Base-by-base conservation (phyloP, 257 asterid species). In the Pogostemon cablin region DNA sequence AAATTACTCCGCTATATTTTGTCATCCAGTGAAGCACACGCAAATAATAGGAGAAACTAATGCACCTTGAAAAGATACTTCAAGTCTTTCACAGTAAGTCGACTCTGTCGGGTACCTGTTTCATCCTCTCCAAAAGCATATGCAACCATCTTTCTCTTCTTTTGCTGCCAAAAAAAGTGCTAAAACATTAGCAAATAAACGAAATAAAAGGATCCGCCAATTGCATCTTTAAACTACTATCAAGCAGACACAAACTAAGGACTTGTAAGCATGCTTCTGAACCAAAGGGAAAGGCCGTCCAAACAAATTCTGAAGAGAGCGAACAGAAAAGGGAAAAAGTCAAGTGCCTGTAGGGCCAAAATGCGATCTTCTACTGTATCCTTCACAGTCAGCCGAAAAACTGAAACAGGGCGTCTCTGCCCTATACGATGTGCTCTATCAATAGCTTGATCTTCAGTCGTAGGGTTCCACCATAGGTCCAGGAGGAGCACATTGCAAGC, bases 401-500 rank as follows among this genome's bases (percentile, higher is more conserved):
- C 99, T 42, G 91, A 85, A 72, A 93, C 99, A 0, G 99, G 96
- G 8, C 99, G 96, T 11, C 80, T 87, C 86, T 93, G 99, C 40
- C 99, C 98, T 47, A 93, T 93, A 68, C 99, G 90, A 81, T 93
- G 99, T 9, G 99, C 99, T 73, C 99, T 75, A 73, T 93, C 99
- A 42, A 93, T 89, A 48, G 99, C 98, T 85, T 93, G 99, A 85
- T 93, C 99, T 82, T 93, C 99, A 41, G 99, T 93, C 1, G 98
- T 91, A 39, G 99, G 99, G 78, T 93, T 93, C 99, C 99, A 93
- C 99, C 99, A 93, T 8, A 91, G 96, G 82, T 93, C 99, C 75
- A 93, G 86, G 73, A 93, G 95, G 74, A 93, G 75, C 48, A 93
- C 99, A 62, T 86, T 89, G 77, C 90, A 93, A 75, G 98, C 99